Base-by-base conservation (phyloP, 805 yeast species). In the Jamesozyma jinghongensis region DNA sequence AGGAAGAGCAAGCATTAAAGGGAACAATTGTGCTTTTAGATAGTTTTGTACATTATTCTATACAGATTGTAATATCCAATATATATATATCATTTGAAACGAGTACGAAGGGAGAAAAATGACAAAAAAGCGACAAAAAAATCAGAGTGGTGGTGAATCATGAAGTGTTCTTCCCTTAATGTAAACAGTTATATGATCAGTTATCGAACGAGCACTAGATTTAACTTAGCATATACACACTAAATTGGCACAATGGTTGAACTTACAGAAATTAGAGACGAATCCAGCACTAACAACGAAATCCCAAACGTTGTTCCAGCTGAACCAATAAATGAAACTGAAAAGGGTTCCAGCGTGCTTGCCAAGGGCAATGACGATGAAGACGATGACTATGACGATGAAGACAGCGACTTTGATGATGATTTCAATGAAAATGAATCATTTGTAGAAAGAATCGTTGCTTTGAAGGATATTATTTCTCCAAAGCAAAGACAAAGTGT, bases 391-490 rank as follows among this genome's bases (percentile, higher is more conserved):
- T 67, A 64, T 37, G 68, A 67, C 30, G 85, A 79, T 43, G 84
- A 69, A 39, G 65, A 55, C 19, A 65, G 70, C 32, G 72, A 67
- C 40, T 70, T 63, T 38, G 74, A 69, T 10, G 70, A 66, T 37
- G 94, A 84, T 52, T 85, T 76, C 50, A 85, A 84, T 60, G 84
- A 79, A 57, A 77, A 80, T 58, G 99, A 92, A 71, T 80, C 95
- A 26, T 50, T 92, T 14, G 65, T 71, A 45, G 97, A 92, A 54
- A 83, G 99, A 75, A 63, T 92, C 48, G 76, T 77, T 47, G 98
- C 99, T 38, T 75, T 92, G 56, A 86, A 81, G 65, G 97, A 92
- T 61, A 84, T 90, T 40, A 70, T 92, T 38, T 85, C 97, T 36
- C 97, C 97, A 52, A 74, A 74, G 52, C 87, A 84, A 63, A 82